A percentile compares a stretch with the other conserved stretches of the same genome.
These are phyloP conservation scores for Mortierella sp. DNA, from an alignment of 371 early-diverging fungal species.

Conservation along the genomic window DNA sequence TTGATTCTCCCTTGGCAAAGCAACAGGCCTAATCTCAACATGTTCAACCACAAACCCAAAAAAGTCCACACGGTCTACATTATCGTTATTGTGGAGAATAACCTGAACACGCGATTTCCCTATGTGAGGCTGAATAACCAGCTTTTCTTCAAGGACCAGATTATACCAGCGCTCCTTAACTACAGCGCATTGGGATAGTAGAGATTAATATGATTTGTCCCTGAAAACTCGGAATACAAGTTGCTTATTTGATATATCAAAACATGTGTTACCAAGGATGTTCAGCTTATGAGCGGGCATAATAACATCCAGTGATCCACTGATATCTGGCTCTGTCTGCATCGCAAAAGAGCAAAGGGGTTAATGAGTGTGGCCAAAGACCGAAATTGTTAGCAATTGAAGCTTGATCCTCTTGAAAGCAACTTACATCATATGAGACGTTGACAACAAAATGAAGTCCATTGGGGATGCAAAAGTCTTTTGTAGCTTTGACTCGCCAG, in stretches of 20 bases:
- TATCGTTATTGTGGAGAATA: slow-evolving; percentile 40
- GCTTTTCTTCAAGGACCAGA: slow-evolving; percentile 41
- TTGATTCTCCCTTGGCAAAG: slow-evolving; percentile 7
- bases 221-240: neutral
- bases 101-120: slow-evolving; percentile 26
- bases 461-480: slow-evolving; percentile 37
- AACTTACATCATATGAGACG: slow-evolving; percentile 45
- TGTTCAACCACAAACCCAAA: slow-evolving; percentile 42
- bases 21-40: slow-evolving; percentile 43
- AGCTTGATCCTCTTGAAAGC: neutral
- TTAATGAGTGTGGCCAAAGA: neutral
- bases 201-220: neutral
- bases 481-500: slow-evolving; percentile 41
- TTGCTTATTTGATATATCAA: neutral
- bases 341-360: neutral
- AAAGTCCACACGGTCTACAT: slow-evolving; percentile 26
- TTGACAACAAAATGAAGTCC: slow-evolving; percentile 47
- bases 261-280: slow-evolving; percentile 18
- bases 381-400: neutral
- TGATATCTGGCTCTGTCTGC: slow-evolving; percentile 49
- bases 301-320: slow-evolving; percentile 48
- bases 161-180: slow-evolving; percentile 41
- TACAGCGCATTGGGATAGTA: neutral
- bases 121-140: slow-evolving; percentile 41
- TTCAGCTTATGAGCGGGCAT: slow-evolving; percentile 32